Percentiles rank a stretch among this genome's conserved stretches.
phyloP scores from a whole-genome alignment of 352 stramenopile species.

The Globisporangium iwayamae region DNA sequence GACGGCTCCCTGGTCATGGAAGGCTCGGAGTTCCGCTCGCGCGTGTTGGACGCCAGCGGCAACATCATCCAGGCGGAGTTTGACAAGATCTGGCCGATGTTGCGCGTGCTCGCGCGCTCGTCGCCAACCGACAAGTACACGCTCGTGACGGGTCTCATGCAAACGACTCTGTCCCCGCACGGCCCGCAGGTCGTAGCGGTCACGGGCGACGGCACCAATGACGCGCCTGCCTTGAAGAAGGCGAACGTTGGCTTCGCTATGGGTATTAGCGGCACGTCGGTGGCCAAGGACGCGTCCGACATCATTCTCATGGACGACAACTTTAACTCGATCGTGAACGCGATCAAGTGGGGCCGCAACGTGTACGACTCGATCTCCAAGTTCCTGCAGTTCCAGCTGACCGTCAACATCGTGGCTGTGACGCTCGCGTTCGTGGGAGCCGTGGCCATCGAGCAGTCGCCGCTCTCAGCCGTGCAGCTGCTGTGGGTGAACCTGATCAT shows the following conservation, averaged over 20 bases:
- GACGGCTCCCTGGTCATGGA: constrained; percentile 61
- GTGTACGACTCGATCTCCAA: constrained; percentile 97
- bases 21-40: constrained; percentile 43
- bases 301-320: constrained; percentile 97
- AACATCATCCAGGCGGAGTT: constrained; percentile 65
- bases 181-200: constrained; percentile 91
- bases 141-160: constrained; percentile 57
- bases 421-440: constrained; percentile 88
- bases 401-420: constrained; percentile 92
- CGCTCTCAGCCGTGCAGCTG: constrained; percentile 93
- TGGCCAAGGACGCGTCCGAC: constrained; percentile 94
- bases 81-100: constrained; percentile 67
- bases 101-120: constrained; percentile 58
- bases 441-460: constrained; percentile 52
- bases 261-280: constrained; percentile 90
- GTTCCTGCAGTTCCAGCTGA: constrained; percentile 97
- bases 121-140: constrained; percentile 71
- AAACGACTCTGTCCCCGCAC: constrained; percentile 47
- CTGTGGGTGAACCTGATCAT: constrained; percentile 98
- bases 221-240: constrained; percentile 92
- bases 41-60: constrained; percentile 45
- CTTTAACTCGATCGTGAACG: constrained; percentile 94
- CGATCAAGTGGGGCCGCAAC: constrained; percentile 94
- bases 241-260: constrained; percentile 96
- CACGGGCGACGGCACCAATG: constrained; percentile 96